These are phyloP conservation scores for Dendrobium nobile DNA, from an alignment of 106 monocot species.

Conservation along the genomic window DNA sequence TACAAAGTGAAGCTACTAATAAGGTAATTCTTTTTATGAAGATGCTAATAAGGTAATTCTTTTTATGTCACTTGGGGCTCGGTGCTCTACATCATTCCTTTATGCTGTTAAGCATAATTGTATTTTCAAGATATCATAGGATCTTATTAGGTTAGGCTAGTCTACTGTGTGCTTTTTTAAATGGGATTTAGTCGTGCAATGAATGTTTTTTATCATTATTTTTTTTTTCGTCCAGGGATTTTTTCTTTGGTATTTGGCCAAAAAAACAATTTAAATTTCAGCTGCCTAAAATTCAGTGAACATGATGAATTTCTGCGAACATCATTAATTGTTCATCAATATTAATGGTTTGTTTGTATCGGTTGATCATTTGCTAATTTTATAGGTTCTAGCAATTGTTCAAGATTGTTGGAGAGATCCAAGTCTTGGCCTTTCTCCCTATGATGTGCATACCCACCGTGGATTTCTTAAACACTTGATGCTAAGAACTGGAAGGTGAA, in stretches of 20 bases:
- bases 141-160: not conserved
- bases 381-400: conserved; percentile 95
- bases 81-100: not conserved
- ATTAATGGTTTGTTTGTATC: not conserved
- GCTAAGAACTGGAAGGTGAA: conserved; percentile 85
- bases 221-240: not conserved
- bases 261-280: not conserved
- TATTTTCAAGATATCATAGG: not conserved
- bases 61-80: not conserved
- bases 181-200: not conserved
- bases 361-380: conserved; percentile 35
- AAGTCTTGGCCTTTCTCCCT: conserved; percentile 66
- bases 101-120: not conserved
- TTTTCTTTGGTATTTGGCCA: not conserved
- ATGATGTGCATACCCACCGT: conserved; percentile 62
- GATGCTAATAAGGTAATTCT: not conserved
- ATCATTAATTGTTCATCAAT: not conserved
- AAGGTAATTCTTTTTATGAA: conserved; percentile 37
- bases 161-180: not conserved
- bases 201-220: not conserved
- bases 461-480: conserved; percentile 98
- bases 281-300: not conserved
- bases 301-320: not conserved
- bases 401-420: conserved; percentile 82
- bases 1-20: conserved; percentile 82